Evolutionary conservation across 352 stramenopile genomes (phyloP).

Genomic region (Globisporangium orthogonon): DNA sequence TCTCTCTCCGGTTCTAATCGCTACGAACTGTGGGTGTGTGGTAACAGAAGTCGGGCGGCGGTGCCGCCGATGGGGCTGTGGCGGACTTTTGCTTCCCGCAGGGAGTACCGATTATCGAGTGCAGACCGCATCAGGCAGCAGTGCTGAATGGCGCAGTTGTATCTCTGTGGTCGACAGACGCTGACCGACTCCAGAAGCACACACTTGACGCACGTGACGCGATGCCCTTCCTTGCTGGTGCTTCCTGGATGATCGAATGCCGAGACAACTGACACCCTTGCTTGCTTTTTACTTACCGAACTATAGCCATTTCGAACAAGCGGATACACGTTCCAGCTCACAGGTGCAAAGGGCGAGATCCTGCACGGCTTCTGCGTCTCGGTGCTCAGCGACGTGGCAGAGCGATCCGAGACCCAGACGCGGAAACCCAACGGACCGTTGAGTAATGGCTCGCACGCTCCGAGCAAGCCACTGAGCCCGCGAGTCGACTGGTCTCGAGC

Average conservation of each 20-base stretch:
- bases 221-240: too few relatives aligned
- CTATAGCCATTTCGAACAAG: conserved; percentile 46
- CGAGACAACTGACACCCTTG: neutral
- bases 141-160: conserved; percentile 45
- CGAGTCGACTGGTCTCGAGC: conserved; percentile 20
- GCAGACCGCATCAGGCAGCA: conserved; percentile 42
- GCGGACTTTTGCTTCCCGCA: conserved; percentile 80
- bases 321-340: conserved; percentile 80
- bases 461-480: conserved; percentile 18
- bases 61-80: conserved; percentile 39
- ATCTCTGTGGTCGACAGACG: conserved; percentile 66
- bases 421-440: neutral
- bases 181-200: conserved; percentile 52
- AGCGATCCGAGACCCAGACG: conserved; percentile 1
- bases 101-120: conserved; percentile 57
- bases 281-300: neutral
- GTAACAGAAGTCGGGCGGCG: conserved; percentile 18
- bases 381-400: conserved; percentile 45
- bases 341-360: conserved; percentile 75
- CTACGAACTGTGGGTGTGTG: neutral
- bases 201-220: conserved; percentile 35
- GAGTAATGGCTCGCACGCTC: neutral
- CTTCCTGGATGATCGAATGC: neutral
- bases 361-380: conserved; percentile 76
- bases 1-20: conserved; percentile 2